phyloP scores from a whole-genome alignment of 495 filamentous ascomycete genomes.

The Penicillium silybi region DNA sequence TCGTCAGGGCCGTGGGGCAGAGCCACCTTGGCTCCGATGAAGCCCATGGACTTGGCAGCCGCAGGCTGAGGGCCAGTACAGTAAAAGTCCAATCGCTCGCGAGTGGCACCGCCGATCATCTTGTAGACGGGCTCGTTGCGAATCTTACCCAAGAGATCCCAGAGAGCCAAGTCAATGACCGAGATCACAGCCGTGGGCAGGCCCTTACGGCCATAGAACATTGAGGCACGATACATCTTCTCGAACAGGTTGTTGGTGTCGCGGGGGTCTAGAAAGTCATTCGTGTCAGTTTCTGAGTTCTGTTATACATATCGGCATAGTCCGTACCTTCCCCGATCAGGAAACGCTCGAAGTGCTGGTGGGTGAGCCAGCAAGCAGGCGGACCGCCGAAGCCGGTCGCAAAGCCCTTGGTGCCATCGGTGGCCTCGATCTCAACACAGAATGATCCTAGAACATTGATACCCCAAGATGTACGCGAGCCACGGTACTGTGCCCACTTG shows the following conservation, averaged over 20 bases:
- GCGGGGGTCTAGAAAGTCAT: conserved; percentile 57
- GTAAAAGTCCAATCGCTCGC: conserved; percentile 81
- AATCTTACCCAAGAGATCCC: conserved; percentile 88
- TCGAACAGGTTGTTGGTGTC: conserved; percentile 88
- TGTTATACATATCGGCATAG: background rate
- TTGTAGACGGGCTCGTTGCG: conserved; percentile 92
- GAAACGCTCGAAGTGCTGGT: conserved; percentile 89
- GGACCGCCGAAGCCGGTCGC: conserved; percentile 92
- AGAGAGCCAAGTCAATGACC: conserved; percentile 86
- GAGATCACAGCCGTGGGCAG: conserved; percentile 87
- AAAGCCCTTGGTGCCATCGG: conserved; percentile 85
- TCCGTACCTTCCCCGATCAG: conserved; percentile 69
- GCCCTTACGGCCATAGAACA: conserved; percentile 94
- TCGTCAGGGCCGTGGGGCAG: conserved; percentile 86
- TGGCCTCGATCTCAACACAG: conserved; percentile 86
- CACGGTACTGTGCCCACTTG: conserved; percentile 78
- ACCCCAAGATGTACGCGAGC: conserved; percentile 86
- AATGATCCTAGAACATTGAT: conserved; percentile 95
- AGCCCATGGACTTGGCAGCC: conserved; percentile 75
- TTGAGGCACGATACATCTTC: conserved; percentile 91
- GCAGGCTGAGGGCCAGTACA: conserved; percentile 85
- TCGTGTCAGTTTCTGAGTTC: background rate
- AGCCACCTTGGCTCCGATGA: conserved; percentile 84
- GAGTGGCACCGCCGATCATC: conserved; percentile 82
- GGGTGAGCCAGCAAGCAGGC: conserved; percentile 87